phyloP scores from a whole-genome alignment of 495 filamentous ascomycete genomes.

The Pseudomonodictys pantanalensis region DNA sequence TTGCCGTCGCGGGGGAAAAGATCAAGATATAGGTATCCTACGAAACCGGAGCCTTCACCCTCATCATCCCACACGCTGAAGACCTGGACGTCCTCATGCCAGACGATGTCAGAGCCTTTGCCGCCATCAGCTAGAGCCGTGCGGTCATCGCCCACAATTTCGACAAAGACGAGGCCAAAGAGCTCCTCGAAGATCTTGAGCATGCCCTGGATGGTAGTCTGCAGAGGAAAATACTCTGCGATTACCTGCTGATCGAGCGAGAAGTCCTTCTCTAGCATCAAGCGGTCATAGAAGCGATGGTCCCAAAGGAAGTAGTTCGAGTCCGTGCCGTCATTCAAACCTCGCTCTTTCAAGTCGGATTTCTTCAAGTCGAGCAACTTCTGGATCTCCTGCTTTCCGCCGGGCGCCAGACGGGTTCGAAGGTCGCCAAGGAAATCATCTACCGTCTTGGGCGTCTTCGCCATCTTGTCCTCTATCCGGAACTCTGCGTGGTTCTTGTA shows the following conservation, averaged over 20 bases:
- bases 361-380: conserved; percentile 77
- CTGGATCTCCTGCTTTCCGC: conserved; percentile 72
- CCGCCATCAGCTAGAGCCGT: conserved; percentile 54
- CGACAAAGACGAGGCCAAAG: conserved; percentile 87
- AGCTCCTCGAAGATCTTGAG: conserved; percentile 90
- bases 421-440: conserved; percentile 81
- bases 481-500: conserved; percentile 92
- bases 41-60: conserved; percentile 61
- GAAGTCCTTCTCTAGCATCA: conserved; percentile 91
- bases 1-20: conserved; percentile 66
- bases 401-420: conserved; percentile 66
- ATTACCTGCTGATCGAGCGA: conserved; percentile 84
- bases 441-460: conserved; percentile 84
- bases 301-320: conserved; percentile 92
- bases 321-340: conserved; percentile 55
- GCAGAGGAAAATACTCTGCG: conserved; percentile 90
- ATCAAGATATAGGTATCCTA: conserved; percentile 71
- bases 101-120: conserved; percentile 63
- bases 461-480: conserved; percentile 95
- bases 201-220: conserved; percentile 83
- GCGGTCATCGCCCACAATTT: conserved; percentile 64
- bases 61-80: conserved; percentile 72
- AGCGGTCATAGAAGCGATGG: conserved; percentile 76
- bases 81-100: conserved; percentile 68
- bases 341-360: conserved; percentile 61